Evolutionary conservation across 2,329 filamentous ascomycete genomes (phyloP), one percentile per base, ranked within the genome.

Genomic region (Fusarium anthophilum): DNA sequence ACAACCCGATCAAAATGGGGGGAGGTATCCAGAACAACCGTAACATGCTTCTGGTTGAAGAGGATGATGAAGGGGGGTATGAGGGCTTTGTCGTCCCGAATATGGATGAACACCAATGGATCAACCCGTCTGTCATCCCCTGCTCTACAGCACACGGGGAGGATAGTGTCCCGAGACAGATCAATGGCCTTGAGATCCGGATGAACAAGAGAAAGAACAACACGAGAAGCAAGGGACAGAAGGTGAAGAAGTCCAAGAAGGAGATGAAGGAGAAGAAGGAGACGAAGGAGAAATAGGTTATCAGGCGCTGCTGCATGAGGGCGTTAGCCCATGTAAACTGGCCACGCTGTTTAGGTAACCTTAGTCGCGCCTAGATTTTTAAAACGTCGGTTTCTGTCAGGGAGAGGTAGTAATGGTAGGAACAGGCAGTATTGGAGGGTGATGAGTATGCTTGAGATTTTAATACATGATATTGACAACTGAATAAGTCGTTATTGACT

Each of bases 261-360:
- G 26, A 26, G 26, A 26, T 26, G 43, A 45, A 20, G 24, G 37
- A 55, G 18, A 48, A 5, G 43, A 45, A 20, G 24, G 37, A 55
- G 18, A 48, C 14, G 45, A 30, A 9, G 26, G 45, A n/a, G 20
- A 48, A 26, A 26, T 45, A 45, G 13, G 26, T 15, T 6, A 3
- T 11, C 6, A 15, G 5, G 20, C 4, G 5, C 45, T 17, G 11
- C 20, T 22, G 14, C 5, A 5, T 30, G 4, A 1, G 5, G 15
- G 17, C 1, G 10, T 24, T 45, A 8, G n/a, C 10, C 43, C 26
- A 13, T n/a, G 22, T 26, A 18, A 8, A 18, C 17, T 26, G 24
- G 7, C 5, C 24, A 26, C 18, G n/a, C 6, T 26, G 11, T 20
- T 20, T 45, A 12, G 26, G 24, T 12, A 20, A 20, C 5, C 15